A percentile compares a stretch with the other conserved stretches of the same genome.
Evolutionary conservation across 2,329 filamentous ascomycete genomes (phyloP).

Genomic region (Fusarium nelsonii): DNA sequence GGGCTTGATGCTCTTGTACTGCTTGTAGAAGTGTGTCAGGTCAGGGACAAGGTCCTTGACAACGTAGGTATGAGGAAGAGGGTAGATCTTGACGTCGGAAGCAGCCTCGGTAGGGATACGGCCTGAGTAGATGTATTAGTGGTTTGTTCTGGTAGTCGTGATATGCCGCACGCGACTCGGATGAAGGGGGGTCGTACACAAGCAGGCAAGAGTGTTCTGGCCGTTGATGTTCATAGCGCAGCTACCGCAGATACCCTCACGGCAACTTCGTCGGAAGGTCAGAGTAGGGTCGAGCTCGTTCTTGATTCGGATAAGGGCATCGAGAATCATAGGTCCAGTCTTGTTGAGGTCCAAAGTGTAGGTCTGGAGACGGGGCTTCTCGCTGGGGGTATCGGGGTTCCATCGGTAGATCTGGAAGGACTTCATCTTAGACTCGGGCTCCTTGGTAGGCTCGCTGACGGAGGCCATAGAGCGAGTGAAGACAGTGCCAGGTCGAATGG

Average conservation of each 20-base stretch:
- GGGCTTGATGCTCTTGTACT: conserved; percentile 99
- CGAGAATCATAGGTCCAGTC: conserved; percentile 98
- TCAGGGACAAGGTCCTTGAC: conserved; percentile 99
- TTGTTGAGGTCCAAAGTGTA: conserved; percentile 98
- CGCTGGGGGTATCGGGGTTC: conserved; percentile 92
- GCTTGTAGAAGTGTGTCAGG: conserved; percentile 99
- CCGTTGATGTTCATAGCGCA: conserved; percentile 99
- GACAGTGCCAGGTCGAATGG: conserved; percentile 57
- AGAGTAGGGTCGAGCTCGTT: conserved; percentile 97
- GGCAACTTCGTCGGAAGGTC: conserved; percentile 94
- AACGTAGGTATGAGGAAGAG: conserved; percentile 97
- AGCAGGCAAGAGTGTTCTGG: conserved; percentile 95
- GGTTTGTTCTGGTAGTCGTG: conserved; percentile 9
- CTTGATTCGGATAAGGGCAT: conserved; percentile 98
- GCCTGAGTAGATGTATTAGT: conserved; percentile 66
- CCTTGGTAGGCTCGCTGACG: conserved; percentile 69
- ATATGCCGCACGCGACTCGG: conserved; percentile 47
- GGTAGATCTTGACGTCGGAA: conserved; percentile 93
- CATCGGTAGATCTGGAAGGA: conserved; percentile 99
- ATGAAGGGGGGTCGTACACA: conserved; percentile 73
- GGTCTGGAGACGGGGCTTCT: conserved; percentile 95
- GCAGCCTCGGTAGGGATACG: conserved; percentile 88
- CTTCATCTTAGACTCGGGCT: conserved; percentile 80
- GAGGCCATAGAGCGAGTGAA: conserved; percentile 67
- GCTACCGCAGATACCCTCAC: conserved; percentile 98